A percentile compares a stretch with the other conserved stretches of the same genome.
Evolutionary conservation across 2,329 filamentous ascomycete genomes (phyloP).

Genomic region (Zymoseptoria crescenta): DNA sequence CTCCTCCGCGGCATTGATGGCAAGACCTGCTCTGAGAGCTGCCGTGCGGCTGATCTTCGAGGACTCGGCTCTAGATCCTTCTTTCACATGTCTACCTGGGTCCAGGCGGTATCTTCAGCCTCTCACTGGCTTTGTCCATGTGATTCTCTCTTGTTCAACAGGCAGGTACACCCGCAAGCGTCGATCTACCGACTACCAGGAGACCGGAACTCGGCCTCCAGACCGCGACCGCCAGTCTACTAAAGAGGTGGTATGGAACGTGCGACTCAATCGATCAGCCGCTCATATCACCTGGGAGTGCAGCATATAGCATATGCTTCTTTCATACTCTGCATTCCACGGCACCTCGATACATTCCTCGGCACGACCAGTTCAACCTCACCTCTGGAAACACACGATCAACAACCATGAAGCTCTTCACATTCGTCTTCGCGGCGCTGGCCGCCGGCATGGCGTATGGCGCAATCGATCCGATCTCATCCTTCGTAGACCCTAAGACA

Average conservation of each 20-base stretch:
- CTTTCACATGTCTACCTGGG: background rate
- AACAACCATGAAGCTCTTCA: constrained; percentile 19
- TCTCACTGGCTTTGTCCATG: constrained; percentile 9
- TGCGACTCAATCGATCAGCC: background rate
- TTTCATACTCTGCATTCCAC: constrained; percentile 6
- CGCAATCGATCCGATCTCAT: constrained; percentile 12
- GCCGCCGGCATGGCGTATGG: constrained; percentile 11
- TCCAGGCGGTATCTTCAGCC: background rate
- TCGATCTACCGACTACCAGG: constrained; percentile 1
- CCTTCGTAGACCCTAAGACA: constrained; percentile 23
- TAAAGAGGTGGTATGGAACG: constrained; percentile 1
- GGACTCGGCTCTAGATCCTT: background rate
- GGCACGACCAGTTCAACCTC: background rate
- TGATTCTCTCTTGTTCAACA: constrained; percentile 6
- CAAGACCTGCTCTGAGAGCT: background rate
- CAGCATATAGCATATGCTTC: background rate
- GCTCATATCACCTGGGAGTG: background rate
- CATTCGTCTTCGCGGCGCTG: constrained; percentile 15
- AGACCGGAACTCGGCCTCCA: background rate
- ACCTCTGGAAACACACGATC: constrained; percentile 8
- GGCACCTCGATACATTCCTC: constrained; percentile 14
- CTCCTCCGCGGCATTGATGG: background rate
- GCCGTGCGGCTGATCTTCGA: background rate
- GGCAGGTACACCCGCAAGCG: constrained; percentile 13
- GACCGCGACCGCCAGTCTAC: constrained; percentile 1